A percentile compares a stretch with the other conserved stretches of the same genome.
phyloP scores from a whole-genome alignment of 2,329 filamentous ascomycete genomes.

The Aspergillus sp. region DNA sequence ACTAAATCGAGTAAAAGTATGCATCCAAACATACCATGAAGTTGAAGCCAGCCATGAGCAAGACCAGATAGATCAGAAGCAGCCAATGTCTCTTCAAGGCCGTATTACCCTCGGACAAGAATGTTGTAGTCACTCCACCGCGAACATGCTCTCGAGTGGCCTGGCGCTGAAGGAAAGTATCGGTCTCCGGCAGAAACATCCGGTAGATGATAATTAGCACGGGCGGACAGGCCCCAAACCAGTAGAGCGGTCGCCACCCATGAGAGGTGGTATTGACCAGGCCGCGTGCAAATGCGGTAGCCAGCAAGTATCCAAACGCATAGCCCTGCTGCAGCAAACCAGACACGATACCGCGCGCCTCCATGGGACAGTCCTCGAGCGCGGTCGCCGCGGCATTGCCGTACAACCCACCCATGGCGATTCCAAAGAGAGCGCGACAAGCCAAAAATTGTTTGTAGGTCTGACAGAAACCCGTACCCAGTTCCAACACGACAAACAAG shows the following conservation, averaged over 20 bases:
- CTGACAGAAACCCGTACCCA: constrained; percentile 61
- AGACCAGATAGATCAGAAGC: constrained; percentile 75
- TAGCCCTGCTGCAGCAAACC: constrained; percentile 66
- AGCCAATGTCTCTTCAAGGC: constrained; percentile 80
- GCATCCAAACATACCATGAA: constrained; percentile 62
- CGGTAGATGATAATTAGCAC: constrained; percentile 79
- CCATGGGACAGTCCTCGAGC: constrained; percentile 61
- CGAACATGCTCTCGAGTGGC: constrained; percentile 59
- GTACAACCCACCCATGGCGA: constrained; percentile 66
- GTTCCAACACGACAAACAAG: constrained; percentile 62
- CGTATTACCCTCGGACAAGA: constrained; percentile 74
- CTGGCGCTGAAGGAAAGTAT: constrained; percentile 68
- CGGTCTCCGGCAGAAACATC: constrained; percentile 75
- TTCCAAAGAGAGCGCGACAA: constrained; percentile 61
- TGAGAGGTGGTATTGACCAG: constrained; percentile 70
- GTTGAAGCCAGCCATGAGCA: constrained; percentile 89
- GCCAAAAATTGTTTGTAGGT: constrained; percentile 62
- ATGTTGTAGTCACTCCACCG: constrained; percentile 65
- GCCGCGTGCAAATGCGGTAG: constrained; percentile 54
- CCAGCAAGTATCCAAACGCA: constrained; percentile 65
- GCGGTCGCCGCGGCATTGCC: constrained; percentile 64
- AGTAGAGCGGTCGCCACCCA: constrained; percentile 82
- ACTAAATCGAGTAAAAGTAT: background rate
- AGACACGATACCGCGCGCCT: constrained; percentile 61
- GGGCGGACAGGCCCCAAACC: constrained; percentile 82